Conservation (phyloP, 2,329 filamentous ascomycete genomes). For the Thermoascus crustaceus region DNA sequence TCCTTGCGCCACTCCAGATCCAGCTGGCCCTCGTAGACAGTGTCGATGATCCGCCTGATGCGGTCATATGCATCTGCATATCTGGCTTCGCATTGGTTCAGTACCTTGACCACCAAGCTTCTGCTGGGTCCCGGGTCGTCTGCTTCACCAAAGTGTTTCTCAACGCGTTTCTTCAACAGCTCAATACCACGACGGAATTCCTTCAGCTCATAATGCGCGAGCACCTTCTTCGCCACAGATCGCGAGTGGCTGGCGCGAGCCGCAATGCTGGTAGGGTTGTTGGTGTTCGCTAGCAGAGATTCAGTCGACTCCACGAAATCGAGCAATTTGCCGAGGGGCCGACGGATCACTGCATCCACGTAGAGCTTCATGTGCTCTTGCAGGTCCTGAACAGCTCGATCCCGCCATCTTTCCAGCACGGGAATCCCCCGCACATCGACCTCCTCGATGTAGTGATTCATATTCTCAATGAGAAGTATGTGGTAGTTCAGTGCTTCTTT, state of each 20-base stretch:
- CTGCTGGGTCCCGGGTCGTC: slow-evolving; percentile 62
- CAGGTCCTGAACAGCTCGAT: slow-evolving; percentile 69
- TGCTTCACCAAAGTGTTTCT: slow-evolving; percentile 93
- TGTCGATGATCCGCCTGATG: slow-evolving; percentile 35
- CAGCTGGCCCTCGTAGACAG: slow-evolving; percentile 38
- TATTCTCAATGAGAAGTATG: slow-evolving; percentile 95
- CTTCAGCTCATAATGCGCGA: slow-evolving; percentile 70
- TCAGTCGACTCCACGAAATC: slow-evolving; percentile 90
- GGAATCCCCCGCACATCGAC: slow-evolving; percentile 67
- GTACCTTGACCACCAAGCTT: slow-evolving; percentile 51
- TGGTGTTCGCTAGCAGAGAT: slow-evolving; percentile 53
- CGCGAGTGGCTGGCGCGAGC: slow-evolving; percentile 76
- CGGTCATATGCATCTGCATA: slow-evolving; percentile 50
- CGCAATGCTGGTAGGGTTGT: slow-evolving; percentile 56
- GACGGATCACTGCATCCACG: slow-evolving; percentile 75
- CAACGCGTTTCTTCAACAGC: slow-evolving; percentile 77
- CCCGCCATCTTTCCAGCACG: slow-evolving; percentile 74
- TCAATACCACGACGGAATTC: slow-evolving; percentile 88
- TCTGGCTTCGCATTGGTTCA: slow-evolving; percentile 50
- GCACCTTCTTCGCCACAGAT: slow-evolving; percentile 74
- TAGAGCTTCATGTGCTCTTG: slow-evolving; percentile 82
- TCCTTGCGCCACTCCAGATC: slow-evolving; percentile 43
- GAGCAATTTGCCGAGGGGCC: slow-evolving; percentile 80
- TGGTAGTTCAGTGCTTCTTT: slow-evolving; percentile 97
- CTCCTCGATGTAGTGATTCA: slow-evolving; percentile 95